Evolutionary conservation across 768 basidiomycete genomes (phyloP).

Genomic region (Tylopilus vinaceipallidus): DNA sequence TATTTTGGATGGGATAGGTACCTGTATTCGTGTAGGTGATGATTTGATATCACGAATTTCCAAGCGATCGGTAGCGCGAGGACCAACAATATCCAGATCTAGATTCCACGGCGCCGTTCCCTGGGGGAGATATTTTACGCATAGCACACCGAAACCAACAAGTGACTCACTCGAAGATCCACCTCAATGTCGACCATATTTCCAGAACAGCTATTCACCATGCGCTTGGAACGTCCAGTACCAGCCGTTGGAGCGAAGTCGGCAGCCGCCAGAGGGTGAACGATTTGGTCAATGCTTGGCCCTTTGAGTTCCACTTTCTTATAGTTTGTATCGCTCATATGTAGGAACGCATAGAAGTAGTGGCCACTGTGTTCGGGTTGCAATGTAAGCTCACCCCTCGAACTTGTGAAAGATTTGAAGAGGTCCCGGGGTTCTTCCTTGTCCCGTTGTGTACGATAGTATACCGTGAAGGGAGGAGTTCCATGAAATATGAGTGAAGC

Average conservation of each 20-base stretch:
- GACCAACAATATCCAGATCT: conserved; percentile 77
- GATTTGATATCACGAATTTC: conserved; percentile 54
- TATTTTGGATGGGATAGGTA: conserved; percentile 67
- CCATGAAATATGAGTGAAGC: conserved; percentile 86
- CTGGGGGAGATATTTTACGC: conserved; percentile 35
- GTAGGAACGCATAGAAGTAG: conserved; percentile 79
- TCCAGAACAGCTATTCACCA: conserved; percentile 78
- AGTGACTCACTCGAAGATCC: conserved; percentile 63
- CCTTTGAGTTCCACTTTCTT: conserved; percentile 69
- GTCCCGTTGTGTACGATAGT: conserved; percentile 73
- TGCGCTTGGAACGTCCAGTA: conserved; percentile 47
- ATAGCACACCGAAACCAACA: background rate
- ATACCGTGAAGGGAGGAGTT: conserved; percentile 83
- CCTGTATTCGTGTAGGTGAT: conserved; percentile 51
- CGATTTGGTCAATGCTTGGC: conserved; percentile 79
- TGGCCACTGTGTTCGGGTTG: conserved; percentile 89
- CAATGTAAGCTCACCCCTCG: conserved; percentile 77
- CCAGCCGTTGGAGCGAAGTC: conserved; percentile 52
- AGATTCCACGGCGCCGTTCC: conserved; percentile 91
- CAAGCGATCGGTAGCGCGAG: conserved; percentile 60
- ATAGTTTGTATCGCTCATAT: conserved; percentile 85
- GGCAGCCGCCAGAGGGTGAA: conserved; percentile 85
- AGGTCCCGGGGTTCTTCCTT: conserved; percentile 59
- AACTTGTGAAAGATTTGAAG: conserved; percentile 58
- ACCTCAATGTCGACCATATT: conserved; percentile 73